Evolutionary conservation across 495 filamentous ascomycete species (phyloP), one percentile per base, ranked within the genome.

Genomic region (Annulohypoxylon moriforme): DNA sequence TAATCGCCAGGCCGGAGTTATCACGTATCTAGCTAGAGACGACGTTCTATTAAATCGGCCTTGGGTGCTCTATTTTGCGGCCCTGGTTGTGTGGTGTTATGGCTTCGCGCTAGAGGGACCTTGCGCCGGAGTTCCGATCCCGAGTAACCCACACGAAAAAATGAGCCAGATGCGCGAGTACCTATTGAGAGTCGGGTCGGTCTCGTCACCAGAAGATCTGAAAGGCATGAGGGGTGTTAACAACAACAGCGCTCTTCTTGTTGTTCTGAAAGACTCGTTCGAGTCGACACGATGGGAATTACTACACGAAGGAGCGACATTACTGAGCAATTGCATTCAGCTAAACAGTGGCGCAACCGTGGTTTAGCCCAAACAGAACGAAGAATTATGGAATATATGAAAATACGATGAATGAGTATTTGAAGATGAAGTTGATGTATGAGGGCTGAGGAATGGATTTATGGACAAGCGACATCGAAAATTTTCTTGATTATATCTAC

Each of bases 31-130:
- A 11, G 94, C 96, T 0, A 89, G 93, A 16, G 93, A 98, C 75
- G 96, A 99, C 75, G 92, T 92, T 60, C 85, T 98, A 8, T 85
- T 98, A 55, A 97, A 98, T 73, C 87, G 96, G 27, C 94, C 96
- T 2, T 99, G 96, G 96, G 93, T 98, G n/a, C 84, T 99, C 55
- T 99, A 97, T 76, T 96, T 96, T 64, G 93, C 96, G 1, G 88
- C 91, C 2, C 84, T 98, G 44, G 94, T 97, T 27, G 92, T 98
- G 16, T 99, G 95, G 95, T 94, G 89, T 60, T 99, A 98, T 75
- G 96, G 93, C 22, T 98, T 89, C 77, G 96, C 96, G 9, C 80
- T 98, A 60, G 96, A 98, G 74, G 96, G 96, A 0, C 86, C 93
- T 0, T 85, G 92, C 59, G 78, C 83, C 0, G 67, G 53, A 18